phyloP scores from a whole-genome alignment of 169 alveolate genomes.

The Amoebophrya sp. region DNA sequence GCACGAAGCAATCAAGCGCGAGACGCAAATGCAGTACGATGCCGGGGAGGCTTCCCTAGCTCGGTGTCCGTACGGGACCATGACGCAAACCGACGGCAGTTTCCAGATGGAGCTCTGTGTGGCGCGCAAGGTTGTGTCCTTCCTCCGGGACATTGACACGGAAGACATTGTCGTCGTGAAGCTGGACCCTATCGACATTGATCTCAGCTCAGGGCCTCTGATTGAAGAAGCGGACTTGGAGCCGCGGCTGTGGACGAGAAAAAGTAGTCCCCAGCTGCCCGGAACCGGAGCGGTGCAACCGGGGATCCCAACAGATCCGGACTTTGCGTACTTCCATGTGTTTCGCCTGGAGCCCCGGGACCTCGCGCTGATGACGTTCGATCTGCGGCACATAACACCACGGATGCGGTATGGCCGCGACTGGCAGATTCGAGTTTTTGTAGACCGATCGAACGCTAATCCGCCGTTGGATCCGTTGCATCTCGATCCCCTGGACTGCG shows the following conservation, averaged over 20 bases:
- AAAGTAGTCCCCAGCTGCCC: not conserved
- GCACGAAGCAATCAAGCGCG: not conserved
- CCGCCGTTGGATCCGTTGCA: not conserved
- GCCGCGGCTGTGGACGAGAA: not conserved
- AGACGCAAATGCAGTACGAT: not conserved
- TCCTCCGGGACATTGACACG: not conserved
- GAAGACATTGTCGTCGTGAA: not conserved
- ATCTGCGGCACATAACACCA: conserved; percentile 41
- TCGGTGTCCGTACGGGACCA: conserved; percentile 28
- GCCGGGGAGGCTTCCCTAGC: not conserved
- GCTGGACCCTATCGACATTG: not conserved
- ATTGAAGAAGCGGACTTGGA: not conserved
- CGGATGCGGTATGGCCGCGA: conserved; percentile 36
- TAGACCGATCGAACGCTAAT: not conserved
- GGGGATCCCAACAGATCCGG: not conserved
- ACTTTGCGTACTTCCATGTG: conserved; percentile 28
- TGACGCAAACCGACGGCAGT: conserved; percentile 19
- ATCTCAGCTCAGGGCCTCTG: not conserved
- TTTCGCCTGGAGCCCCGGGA: conserved; percentile 37
- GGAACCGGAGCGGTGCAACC: not conserved
- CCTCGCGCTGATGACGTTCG: conserved; percentile 43
- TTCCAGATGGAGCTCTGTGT: conserved; percentile 21
- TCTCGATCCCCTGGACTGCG: not conserved
- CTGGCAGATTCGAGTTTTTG: conserved; percentile 9
- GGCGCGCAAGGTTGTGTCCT: not conserved